phyloP scores from a whole-genome alignment of 345 rosid species.

The Trapa bicornis region DNA sequence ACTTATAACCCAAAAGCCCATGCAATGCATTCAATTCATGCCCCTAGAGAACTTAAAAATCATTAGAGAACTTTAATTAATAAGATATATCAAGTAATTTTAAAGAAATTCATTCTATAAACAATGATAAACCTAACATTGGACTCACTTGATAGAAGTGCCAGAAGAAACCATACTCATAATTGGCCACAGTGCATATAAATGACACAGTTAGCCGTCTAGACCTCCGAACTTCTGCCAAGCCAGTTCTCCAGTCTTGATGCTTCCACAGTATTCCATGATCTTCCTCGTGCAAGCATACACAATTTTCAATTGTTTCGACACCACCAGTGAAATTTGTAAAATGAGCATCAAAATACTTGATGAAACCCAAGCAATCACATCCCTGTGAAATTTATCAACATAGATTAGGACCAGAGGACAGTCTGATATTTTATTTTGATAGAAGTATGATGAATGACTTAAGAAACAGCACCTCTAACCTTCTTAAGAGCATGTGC shows the following conservation, averaged over 20 bases:
- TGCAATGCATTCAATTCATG: background rate
- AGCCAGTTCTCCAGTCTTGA: slow-evolving; percentile 96
- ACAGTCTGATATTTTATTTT: background rate
- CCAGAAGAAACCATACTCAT: slow-evolving; percentile 89
- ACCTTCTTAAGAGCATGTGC: slow-evolving; percentile 97
- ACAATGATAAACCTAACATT: background rate
- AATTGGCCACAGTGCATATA: slow-evolving; percentile 79
- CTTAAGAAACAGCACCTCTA: slow-evolving; percentile 10
- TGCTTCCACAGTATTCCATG: slow-evolving; percentile 90
- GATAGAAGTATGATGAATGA: slow-evolving; percentile 5
- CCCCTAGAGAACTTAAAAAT: background rate
- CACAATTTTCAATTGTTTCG: slow-evolving; percentile 84
- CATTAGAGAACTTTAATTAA: background rate
- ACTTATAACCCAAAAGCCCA: background rate
- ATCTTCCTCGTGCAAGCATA: slow-evolving; percentile 90
- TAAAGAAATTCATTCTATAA: background rate
- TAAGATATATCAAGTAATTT: background rate
- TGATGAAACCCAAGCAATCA: slow-evolving; percentile 78
- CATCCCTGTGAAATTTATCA: slow-evolving; percentile 43
- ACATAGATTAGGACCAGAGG: background rate
- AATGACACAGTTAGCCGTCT: slow-evolving; percentile 75
- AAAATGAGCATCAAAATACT: slow-evolving; percentile 85
- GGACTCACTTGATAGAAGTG: slow-evolving; percentile 80
- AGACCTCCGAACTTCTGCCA: slow-evolving; percentile 89
- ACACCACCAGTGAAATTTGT: slow-evolving; percentile 84